Percentiles rank a stretch among this genome's conserved stretches.
Evolutionary conservation across 805 yeast species (phyloP).

Genomic region (Saccharomycopsis fodiens): DNA sequence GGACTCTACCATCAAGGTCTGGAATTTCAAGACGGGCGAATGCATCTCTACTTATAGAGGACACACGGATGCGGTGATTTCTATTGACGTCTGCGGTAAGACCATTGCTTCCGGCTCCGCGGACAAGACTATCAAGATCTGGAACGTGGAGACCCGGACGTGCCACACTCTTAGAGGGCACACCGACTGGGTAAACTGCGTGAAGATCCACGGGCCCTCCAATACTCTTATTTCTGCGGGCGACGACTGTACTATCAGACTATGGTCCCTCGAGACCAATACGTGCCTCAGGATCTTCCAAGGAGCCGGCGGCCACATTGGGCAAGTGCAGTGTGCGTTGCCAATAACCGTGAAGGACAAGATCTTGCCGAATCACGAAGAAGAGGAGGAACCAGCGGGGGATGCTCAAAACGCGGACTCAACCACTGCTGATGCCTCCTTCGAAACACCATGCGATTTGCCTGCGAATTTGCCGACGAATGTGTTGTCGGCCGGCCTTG

Average conservation of each 20-base stretch:
- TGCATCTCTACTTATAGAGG: conserved; percentile 93
- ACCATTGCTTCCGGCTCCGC: conserved; percentile 91
- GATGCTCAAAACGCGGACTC: background rate
- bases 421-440: background rate
- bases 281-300: conserved; percentile 69
- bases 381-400: conserved; percentile 17
- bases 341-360: conserved; percentile 70
- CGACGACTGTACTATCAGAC: conserved; percentile 85
- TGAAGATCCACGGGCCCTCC: conserved; percentile 74
- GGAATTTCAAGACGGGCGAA: conserved; percentile 94
- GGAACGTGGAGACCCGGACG: conserved; percentile 93
- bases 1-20: conserved; percentile 86
- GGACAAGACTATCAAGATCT: conserved; percentile 84
- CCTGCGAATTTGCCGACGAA: conserved; percentile 60
- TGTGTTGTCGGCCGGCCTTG: conserved; percentile 78
- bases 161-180: conserved; percentile 93
- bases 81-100: conserved; percentile 69
- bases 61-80: conserved; percentile 77
- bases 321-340: conserved; percentile 88
- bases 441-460: background rate
- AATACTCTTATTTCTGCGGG: conserved; percentile 78
- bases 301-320: conserved; percentile 86
- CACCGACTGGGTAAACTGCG: conserved; percentile 85
- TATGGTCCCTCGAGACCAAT: conserved; percentile 89
- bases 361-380: conserved; percentile 24